Base-by-base conservation (phyloP, 495 filamentous ascomycete species). In the Glonium stellatum region DNA sequence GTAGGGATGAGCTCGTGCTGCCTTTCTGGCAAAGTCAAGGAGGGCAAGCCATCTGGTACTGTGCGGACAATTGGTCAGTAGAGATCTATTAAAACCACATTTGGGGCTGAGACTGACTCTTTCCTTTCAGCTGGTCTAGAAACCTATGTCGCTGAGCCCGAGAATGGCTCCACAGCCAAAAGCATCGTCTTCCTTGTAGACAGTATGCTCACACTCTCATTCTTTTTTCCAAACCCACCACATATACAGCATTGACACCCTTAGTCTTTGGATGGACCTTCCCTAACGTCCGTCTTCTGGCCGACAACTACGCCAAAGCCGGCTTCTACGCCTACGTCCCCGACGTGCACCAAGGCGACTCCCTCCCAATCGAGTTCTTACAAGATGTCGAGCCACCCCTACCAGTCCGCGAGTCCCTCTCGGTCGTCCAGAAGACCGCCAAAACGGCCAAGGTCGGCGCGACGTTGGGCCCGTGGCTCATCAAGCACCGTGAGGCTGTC, bases 251-350 rank as follows among this genome's bases (percentile, higher is more conserved):
- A 8, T n/a, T n/a, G 18, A 9, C 44, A 8, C 9, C 44, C 44
- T 8, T 22, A 51, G 18, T 71, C 59, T 71, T 71, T 51, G 69
- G 69, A 53, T 71, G 57, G 55, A 55, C 49, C 41, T 54, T 71
- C 41, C 52, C 60, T 44, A 71, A 71, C 48, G 55, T 64, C 60
- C 67, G 64, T 36, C 61, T 71, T 13, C 67, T 71, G 42, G 67
- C 67, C 61, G 69, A 71, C 62, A 23, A 55, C 39, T 71, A 71
- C 54, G 67, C 69, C 56, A 58, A 50, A 21, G 55, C 54, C 22
- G 69, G 67, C 60, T 67, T 69, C 64, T 61, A 54, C 19, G 54
- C 48, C 58, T 72, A 69, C 59, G 62, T 72, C 50, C 69, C 69
- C 19, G 69, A 72, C 61, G 13, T 69, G 9, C 69, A 70, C 63